Conservation (phyloP, 129 eudicot species). For the Flaveria robusta region DNA sequence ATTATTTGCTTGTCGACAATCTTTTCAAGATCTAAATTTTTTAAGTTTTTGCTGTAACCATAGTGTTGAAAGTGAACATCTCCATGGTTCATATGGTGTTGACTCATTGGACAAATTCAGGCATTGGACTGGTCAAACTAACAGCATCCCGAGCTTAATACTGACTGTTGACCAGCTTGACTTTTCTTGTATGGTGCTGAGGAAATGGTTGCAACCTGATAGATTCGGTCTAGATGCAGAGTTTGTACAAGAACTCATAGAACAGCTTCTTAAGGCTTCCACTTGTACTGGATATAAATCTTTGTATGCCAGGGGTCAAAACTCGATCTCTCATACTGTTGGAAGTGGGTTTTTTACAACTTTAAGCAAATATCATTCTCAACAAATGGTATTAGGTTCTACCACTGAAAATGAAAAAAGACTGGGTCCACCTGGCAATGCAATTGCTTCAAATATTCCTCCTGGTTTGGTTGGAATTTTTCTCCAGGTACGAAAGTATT, state of each 20-base stretch:
- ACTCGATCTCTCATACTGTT: constrained; percentile 46
- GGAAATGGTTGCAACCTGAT: constrained; percentile 63
- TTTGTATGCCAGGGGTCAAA: constrained; percentile 49
- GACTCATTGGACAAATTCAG: constrained; percentile 65
- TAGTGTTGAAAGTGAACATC: constrained; percentile 30
- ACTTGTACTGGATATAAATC: constrained; percentile 54
- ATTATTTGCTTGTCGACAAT: constrained; percentile 50
- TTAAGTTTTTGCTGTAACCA: constrained; percentile 68
- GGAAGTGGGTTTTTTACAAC: constrained; percentile 66
- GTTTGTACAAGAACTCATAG: constrained; percentile 86
- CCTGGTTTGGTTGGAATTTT: constrained; percentile 65
- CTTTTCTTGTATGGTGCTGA: constrained; percentile 40
- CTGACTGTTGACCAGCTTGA: constrained; percentile 46
- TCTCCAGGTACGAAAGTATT: constrained; percentile 64
- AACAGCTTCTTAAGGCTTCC: constrained; percentile 63
- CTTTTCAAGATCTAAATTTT: constrained; percentile 49
- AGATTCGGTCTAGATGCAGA: constrained; percentile 84
- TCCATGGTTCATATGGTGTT: constrained; percentile 1
- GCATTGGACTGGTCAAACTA: constrained; percentile 36
- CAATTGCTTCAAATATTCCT: constrained; percentile 61
- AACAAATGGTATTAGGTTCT: constrained; percentile 33
- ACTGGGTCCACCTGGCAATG: constrained; percentile 59
- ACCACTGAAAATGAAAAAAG: constrained; percentile 34
- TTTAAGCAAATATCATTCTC: constrained; percentile 41
- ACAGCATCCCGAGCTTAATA: constrained; percentile 44